Conservation (phyloP, 306 rosid species). For the Acacia melanoxylon region DNA sequence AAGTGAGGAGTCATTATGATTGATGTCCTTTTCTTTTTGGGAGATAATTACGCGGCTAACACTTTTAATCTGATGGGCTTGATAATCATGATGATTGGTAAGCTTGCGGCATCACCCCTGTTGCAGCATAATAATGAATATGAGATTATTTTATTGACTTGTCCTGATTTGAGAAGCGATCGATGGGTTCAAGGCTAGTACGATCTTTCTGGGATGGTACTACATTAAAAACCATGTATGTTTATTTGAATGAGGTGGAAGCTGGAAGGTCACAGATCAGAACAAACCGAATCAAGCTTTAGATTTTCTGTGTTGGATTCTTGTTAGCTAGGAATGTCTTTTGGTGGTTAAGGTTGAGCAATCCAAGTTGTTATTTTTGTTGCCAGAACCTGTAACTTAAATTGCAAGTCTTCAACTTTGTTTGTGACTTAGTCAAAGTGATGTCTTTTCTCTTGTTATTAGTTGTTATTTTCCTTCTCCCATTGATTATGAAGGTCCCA, state of each 20-base stretch:
- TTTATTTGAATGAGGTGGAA: background rate
- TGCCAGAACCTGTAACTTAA: slow-evolving; percentile 37
- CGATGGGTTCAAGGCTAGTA: slow-evolving; percentile 1
- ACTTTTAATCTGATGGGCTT: slow-evolving; percentile 3
- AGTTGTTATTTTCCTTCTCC: background rate
- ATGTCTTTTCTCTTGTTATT: background rate
- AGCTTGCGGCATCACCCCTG: background rate
- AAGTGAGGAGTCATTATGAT: background rate
- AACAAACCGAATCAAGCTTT: slow-evolving; percentile 11
- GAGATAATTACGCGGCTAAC: slow-evolving; percentile 18
- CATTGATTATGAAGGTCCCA: background rate
- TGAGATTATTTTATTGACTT: slow-evolving; percentile 7
- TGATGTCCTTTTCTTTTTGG: background rate
- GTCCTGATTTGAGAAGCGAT: slow-evolving; percentile 1
- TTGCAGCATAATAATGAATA: slow-evolving; percentile 12
- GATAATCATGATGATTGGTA: background rate
- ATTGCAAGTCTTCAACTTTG: slow-evolving; percentile 30
- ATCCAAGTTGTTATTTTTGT: slow-evolving; percentile 39
- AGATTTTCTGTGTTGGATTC: background rate
- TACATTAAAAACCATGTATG: background rate
- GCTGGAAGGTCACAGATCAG: slow-evolving; percentile 17
- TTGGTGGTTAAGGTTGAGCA: slow-evolving; percentile 50
- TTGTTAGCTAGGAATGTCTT: background rate
- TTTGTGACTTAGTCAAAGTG: background rate
- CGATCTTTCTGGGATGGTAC: slow-evolving; percentile 14